These are phyloP conservation scores for Suhomyces coccinellae DNA, from an alignment of 1,139 yeast genomes.

Conservation along the genomic window DNA sequence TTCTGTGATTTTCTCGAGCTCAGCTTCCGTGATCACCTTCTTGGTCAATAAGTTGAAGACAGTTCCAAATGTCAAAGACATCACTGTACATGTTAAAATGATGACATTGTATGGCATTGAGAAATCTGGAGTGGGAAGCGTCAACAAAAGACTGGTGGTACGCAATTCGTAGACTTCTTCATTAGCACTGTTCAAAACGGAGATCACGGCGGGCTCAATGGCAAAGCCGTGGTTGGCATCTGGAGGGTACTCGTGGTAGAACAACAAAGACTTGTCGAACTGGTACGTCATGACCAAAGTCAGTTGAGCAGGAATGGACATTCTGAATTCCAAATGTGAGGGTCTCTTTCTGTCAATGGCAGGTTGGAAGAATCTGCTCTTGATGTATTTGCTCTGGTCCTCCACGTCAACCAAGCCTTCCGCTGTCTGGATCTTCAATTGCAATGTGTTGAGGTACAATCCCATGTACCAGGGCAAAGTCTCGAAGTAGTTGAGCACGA, in stretches of 20 bases:
- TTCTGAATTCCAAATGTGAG: conserved; percentile 71
- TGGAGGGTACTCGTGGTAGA: conserved; percentile 94
- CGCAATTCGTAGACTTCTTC: conserved; percentile 56
- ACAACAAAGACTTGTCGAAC: conserved; percentile 82
- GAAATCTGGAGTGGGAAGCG: conserved; percentile 96
- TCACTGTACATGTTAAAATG: conserved; percentile 87
- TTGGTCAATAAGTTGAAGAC: conserved; percentile 77
- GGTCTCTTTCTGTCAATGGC: conserved; percentile 82
- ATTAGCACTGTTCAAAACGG: conserved; percentile 38
- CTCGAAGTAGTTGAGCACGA: conserved; percentile 68
- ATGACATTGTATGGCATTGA: conserved; percentile 99
- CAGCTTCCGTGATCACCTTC: conserved; percentile 74
- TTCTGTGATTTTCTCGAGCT: conserved; percentile 50
- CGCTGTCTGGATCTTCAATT: conserved; percentile 21
- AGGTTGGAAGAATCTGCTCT: conserved; percentile 65
- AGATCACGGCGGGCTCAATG: conserved; percentile 82
- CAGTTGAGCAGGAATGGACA: conserved; percentile 64
- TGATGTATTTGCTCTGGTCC: conserved; percentile 39
- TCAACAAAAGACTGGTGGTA: conserved; percentile 79
- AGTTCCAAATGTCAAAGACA: conserved; percentile 90
- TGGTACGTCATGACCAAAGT: conserved; percentile 68
- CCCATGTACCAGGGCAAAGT: conserved; percentile 94
- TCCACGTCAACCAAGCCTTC: conserved; percentile 16
- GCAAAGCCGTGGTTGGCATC: conserved; percentile 99
- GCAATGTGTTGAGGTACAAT: conserved; percentile 71